These are phyloP conservation scores for Spathaspora jeffriesii DNA, from an alignment of 1,139 yeast species.

Conservation along the genomic window DNA sequence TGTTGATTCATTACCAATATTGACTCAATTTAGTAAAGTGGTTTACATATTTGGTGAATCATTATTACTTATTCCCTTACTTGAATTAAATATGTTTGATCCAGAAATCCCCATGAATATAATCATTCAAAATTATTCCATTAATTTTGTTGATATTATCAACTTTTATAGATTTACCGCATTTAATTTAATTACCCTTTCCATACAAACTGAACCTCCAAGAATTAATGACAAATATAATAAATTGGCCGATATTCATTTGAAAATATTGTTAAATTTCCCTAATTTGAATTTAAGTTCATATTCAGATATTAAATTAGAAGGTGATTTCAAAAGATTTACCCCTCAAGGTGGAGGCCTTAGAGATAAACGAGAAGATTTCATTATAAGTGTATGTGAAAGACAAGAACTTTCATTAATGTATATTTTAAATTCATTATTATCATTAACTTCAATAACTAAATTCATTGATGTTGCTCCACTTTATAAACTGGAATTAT, in stretches of 20 bases:
- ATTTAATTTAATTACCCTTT: slow-evolving; percentile 19
- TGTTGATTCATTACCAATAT: slow-evolving; percentile 12
- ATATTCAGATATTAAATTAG: slow-evolving; percentile 3
- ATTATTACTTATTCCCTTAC: slow-evolving; percentile 17
- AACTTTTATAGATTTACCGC: slow-evolving; percentile 32
- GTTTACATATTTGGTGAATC: slow-evolving; percentile 27
- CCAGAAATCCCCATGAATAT: slow-evolving; percentile 25
- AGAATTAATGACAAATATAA: slow-evolving; percentile 11
- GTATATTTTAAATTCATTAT: slow-evolving; percentile 28
- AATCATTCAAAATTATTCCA: slow-evolving; percentile 13
- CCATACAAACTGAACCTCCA: slow-evolving; percentile 1
- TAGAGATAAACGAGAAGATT: slow-evolving; percentile 8
- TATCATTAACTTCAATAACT: slow-evolving; percentile 20
- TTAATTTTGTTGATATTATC: slow-evolving; percentile 22
- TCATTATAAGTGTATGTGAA: slow-evolving; percentile 15
- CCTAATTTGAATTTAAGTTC: slow-evolving; percentile 22
- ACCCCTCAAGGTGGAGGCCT: neutral
- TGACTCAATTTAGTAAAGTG: slow-evolving; percentile 21
- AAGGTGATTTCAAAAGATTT: slow-evolving; percentile 6
- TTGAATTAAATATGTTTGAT: slow-evolving; percentile 13
- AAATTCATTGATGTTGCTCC: slow-evolving; percentile 20
- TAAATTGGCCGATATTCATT: slow-evolving; percentile 25
- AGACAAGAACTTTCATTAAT: slow-evolving; percentile 37
- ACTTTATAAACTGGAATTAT: slow-evolving; percentile 20
- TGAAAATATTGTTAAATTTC: slow-evolving; percentile 23